Conservation (phyloP, 2,329 filamentous ascomycete genomes). For the Aureobasidium sp. region DNA sequence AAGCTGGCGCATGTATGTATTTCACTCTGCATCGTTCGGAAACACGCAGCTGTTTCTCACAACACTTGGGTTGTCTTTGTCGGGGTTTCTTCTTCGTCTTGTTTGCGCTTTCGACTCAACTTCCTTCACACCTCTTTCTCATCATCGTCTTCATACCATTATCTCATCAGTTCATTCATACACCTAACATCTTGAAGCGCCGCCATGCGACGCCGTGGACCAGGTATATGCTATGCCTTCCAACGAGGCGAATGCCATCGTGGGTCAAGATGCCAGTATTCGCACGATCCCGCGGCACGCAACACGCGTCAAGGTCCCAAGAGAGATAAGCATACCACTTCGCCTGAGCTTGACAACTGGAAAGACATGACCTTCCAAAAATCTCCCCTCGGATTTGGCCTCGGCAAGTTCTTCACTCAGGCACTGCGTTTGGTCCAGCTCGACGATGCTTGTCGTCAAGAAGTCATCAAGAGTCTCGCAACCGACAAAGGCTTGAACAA, state of each 20-base stretch:
- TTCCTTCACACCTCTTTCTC: neutral
- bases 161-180: neutral
- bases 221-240: neutral
- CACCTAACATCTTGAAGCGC: neutral
- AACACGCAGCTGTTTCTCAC: neutral
- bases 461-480: constrained; percentile 18
- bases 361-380: neutral
- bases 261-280: neutral
- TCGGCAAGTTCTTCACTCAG: constrained; percentile 15
- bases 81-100: neutral
- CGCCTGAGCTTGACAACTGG: neutral
- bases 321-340: neutral
- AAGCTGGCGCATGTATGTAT: neutral
- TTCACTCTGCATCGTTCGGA: neutral
- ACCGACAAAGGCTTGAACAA: constrained; percentile 18
- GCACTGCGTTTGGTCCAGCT: constrained; percentile 16
- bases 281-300: neutral
- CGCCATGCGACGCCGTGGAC: neutral
- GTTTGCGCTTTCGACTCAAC: neutral
- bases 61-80: neutral
- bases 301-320: neutral
- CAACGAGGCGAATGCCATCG: neutral
- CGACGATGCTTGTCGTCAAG: constrained; percentile 17
- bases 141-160: neutral
- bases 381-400: neutral